These are phyloP conservation scores for Sclerospora graminicola DNA, from an alignment of 352 stramenopile genomes.

Conservation along the genomic window DNA sequence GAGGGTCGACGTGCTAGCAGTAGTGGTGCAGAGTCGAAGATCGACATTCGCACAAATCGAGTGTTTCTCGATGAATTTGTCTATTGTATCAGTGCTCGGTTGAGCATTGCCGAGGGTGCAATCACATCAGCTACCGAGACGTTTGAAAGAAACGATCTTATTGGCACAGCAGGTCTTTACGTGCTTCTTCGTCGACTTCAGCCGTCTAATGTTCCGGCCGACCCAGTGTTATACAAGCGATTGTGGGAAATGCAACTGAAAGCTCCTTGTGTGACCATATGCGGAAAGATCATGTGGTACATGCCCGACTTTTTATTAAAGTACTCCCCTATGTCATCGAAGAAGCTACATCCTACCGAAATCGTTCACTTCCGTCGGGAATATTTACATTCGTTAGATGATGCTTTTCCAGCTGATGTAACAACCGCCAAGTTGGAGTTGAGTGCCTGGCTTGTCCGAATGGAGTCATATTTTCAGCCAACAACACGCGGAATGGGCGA, in stretches of 20 bases:
- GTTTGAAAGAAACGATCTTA: conserved; percentile 77
- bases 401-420: conserved; percentile 69
- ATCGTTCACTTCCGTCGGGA: conserved; percentile 69
- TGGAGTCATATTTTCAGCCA: conserved; percentile 83
- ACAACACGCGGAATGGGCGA: conserved; percentile 70
- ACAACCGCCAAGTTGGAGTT: conserved; percentile 74
- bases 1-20: conserved; percentile 32
- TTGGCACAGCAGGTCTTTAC: conserved; percentile 87
- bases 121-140: conserved; percentile 85
- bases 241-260: conserved; percentile 86
- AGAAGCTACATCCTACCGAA: conserved; percentile 71
- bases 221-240: conserved; percentile 84
- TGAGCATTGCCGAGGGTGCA: conserved; percentile 47
- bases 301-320: conserved; percentile 82
- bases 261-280: conserved; percentile 75
- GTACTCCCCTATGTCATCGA: conserved; percentile 72
- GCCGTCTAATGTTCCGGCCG: conserved; percentile 69
- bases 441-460: conserved; percentile 75
- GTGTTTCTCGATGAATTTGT: conserved; percentile 84
- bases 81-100: conserved; percentile 65
- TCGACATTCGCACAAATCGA: conserved; percentile 75
- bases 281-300: conserved; percentile 78
- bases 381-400: conserved; percentile 72
- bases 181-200: conserved; percentile 80
- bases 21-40: conserved; percentile 56